phyloP scores from a whole-genome alignment of 768 basidiomycete species.

The Grammothele lineata region DNA sequence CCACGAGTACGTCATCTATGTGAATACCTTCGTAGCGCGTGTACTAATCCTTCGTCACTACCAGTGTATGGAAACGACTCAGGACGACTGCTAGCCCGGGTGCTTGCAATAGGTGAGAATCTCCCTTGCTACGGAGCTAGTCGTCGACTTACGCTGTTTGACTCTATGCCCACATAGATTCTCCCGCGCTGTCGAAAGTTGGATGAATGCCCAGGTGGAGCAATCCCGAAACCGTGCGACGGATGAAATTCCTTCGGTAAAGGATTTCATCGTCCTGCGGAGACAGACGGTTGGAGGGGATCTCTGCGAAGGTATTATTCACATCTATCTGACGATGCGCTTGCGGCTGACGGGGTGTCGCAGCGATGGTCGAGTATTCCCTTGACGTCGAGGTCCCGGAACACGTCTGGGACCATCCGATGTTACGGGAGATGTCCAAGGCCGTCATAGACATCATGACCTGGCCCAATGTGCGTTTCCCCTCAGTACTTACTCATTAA shows the following conservation, averaged over 20 bases:
- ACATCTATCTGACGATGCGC: background rate
- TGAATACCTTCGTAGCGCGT: background rate
- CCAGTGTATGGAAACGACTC: slow-evolving; percentile 30
- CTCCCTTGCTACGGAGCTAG: no score
- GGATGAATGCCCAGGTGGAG: slow-evolving; percentile 33
- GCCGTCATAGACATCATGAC: slow-evolving; percentile 37
- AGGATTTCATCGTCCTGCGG: slow-evolving; percentile 35
- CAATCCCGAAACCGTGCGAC: slow-evolving; percentile 31
- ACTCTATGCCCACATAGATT: slow-evolving; percentile 22
- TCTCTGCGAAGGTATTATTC: slow-evolving; percentile 32
- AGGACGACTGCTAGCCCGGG: slow-evolving; percentile 33
- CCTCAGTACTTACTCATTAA: slow-evolving; percentile 12
- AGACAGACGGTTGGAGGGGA: slow-evolving; percentile 33
- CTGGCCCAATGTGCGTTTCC: slow-evolving; percentile 33
- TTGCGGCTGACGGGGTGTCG: no score
- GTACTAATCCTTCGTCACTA: slow-evolving; percentile 3
- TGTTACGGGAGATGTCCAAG: slow-evolving; percentile 33
- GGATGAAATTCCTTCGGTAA: slow-evolving; percentile 32
- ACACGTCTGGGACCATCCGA: slow-evolving; percentile 30
- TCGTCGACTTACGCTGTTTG: no score
- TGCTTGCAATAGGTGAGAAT: slow-evolving; percentile 30
- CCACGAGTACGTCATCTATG: slow-evolving; percentile 28
- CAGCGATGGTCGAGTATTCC: slow-evolving; percentile 35
- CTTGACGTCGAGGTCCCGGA: slow-evolving; percentile 35
- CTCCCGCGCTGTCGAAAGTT: slow-evolving; percentile 31